A percentile compares a stretch with the other conserved stretches of the same genome.
phyloP scores from a whole-genome alignment of 1,284 basidiomycete species.

The Cutaneotrichosporon mucoides region DNA sequence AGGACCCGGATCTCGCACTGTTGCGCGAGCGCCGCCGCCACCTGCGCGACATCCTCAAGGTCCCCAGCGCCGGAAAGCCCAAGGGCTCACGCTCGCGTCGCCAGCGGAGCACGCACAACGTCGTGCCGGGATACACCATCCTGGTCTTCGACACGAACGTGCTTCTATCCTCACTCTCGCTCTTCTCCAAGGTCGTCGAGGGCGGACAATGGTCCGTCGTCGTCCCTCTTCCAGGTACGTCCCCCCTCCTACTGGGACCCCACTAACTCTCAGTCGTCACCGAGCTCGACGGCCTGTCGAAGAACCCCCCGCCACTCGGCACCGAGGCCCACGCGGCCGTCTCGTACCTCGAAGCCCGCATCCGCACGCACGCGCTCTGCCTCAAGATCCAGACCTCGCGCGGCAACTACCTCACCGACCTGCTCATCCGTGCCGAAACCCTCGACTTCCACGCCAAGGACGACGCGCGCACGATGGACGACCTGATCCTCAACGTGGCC shows the following conservation, averaged over 20 bases:
- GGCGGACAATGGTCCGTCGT: slow-evolving; percentile 80
- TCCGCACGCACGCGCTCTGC: slow-evolving; percentile 67
- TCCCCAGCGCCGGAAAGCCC: background rate
- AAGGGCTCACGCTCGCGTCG: background rate
- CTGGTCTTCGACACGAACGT: slow-evolving; percentile 95
- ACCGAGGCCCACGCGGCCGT: slow-evolving; percentile 65
- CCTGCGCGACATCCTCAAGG: slow-evolving; percentile 46
- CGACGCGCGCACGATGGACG: slow-evolving; percentile 78
- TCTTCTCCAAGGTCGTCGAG: slow-evolving; percentile 72
- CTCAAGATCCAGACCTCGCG: slow-evolving; percentile 93
- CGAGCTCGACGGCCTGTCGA: slow-evolving; percentile 84
- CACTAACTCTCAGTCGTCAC: slow-evolving; percentile 4
- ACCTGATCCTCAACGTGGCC: slow-evolving; percentile 85
- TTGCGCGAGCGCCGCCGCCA: slow-evolving; percentile 57
- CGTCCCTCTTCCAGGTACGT: slow-evolving; percentile 66
- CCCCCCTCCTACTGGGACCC: no score
- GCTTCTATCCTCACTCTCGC: slow-evolving; percentile 69
- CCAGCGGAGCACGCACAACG: slow-evolving; percentile 31
- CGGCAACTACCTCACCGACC: slow-evolving; percentile 84
- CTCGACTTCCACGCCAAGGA: slow-evolving; percentile 60
- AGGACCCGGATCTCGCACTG: slow-evolving; percentile 65
- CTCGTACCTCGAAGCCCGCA: slow-evolving; percentile 66
- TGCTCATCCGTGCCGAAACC: slow-evolving; percentile 79
- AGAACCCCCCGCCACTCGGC: slow-evolving; percentile 63
- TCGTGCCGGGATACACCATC: slow-evolving; percentile 80